Percentiles rank a stretch among this genome's conserved stretches.
Conservation (phyloP, 2,329 filamentous ascomycete species). For the Botrytis porri region DNA sequence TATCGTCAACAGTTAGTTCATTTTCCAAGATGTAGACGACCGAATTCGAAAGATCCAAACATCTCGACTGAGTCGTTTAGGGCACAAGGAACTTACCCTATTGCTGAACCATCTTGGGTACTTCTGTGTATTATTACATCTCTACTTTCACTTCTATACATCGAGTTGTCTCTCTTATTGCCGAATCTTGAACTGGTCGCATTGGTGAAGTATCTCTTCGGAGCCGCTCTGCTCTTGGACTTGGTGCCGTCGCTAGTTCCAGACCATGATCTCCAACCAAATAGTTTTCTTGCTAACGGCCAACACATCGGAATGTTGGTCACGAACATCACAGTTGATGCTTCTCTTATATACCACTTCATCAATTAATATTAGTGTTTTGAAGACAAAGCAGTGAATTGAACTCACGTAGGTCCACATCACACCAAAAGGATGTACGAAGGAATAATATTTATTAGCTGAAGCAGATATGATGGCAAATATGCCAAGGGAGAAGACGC, state of each 20-base stretch:
- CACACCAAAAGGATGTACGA: constrained; percentile 38
- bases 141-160: constrained; percentile 5
- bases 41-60: neutral
- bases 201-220: neutral
- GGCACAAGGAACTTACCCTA: neutral
- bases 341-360: constrained; percentile 54
- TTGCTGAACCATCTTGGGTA: neutral
- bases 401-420: constrained; percentile 32
- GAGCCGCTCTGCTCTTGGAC: neutral
- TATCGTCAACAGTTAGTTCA: neutral
- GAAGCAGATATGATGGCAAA: constrained; percentile 52
- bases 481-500: constrained; percentile 46
- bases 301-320: constrained; percentile 54
- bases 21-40: neutral
- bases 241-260: neutral
- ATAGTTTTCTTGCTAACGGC: constrained; percentile 36
- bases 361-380: constrained; percentile 23
- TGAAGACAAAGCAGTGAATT: constrained; percentile 11
- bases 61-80: neutral
- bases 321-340: constrained; percentile 51
- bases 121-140: neutral
- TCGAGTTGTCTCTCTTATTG: neutral
- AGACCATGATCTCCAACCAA: constrained; percentile 11
- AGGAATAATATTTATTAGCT: constrained; percentile 50
- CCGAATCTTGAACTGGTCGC: neutral